Evolutionary conservation across 2,329 filamentous ascomycete species (phyloP).

Genomic region (Beauveria scarabaeidicola): DNA sequence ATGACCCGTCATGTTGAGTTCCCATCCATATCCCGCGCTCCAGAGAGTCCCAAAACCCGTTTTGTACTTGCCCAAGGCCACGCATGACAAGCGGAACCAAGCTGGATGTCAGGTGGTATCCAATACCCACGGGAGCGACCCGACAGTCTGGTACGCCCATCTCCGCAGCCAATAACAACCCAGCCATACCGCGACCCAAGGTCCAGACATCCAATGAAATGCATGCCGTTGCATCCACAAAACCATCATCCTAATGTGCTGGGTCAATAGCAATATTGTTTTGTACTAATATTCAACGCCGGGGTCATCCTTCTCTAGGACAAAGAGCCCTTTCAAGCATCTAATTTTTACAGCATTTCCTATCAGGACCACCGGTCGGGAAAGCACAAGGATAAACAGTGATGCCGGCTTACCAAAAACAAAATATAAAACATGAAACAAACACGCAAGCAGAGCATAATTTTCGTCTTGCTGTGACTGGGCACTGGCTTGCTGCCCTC

Average conservation of each 20-base stretch:
- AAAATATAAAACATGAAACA: background rate
- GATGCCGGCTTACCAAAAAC: background rate
- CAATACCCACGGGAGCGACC: slow-evolving; percentile 6
- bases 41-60: background rate
- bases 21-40: background rate
- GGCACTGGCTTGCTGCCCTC: background rate
- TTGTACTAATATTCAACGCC: no score
- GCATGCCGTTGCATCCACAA: slow-evolving; percentile 7
- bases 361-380: no score
- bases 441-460: background rate
- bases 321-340: no score
- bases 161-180: slow-evolving; percentile 10
- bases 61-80: background rate
- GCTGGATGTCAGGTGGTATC: background rate
- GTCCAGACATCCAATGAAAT: slow-evolving; percentile 6
- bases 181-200: background rate
- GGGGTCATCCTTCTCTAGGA: no score
- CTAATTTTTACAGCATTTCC: no score
- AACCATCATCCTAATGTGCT: background rate
- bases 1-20: no score
- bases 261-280: no score
- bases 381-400: no score
- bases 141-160: slow-evolving; percentile 12
- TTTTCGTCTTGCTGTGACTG: background rate
- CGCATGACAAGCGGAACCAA: background rate